These are phyloP conservation scores for Blastobotrys aristatus DNA, from an alignment of 1,139 yeast species.

Conservation along the genomic window DNA sequence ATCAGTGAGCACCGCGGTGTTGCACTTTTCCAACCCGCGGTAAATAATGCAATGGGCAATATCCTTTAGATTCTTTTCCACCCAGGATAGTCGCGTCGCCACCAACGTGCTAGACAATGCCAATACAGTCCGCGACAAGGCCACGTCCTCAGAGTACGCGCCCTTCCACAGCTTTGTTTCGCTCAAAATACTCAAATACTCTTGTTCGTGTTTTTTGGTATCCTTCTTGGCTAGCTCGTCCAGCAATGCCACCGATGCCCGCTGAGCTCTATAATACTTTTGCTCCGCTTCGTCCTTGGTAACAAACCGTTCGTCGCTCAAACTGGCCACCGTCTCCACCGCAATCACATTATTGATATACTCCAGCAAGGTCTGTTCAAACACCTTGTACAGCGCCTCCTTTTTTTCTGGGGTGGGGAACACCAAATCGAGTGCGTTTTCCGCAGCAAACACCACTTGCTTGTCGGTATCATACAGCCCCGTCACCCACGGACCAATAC, in stretches of 20 bases:
- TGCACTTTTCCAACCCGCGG: slow-evolving; percentile 29
- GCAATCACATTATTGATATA: slow-evolving; percentile 50
- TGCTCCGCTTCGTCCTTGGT: slow-evolving; percentile 60
- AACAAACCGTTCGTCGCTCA: slow-evolving; percentile 73
- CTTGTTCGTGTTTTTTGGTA: slow-evolving; percentile 15
- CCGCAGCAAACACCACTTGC: slow-evolving; percentile 51
- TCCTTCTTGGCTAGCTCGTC: slow-evolving; percentile 38
- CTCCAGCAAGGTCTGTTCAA: slow-evolving; percentile 51
- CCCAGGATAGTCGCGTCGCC: slow-evolving; percentile 16
- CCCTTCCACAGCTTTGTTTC: slow-evolving; percentile 30
- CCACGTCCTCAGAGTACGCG: slow-evolving; percentile 23
- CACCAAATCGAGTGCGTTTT: slow-evolving; percentile 43
- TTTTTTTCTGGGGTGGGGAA: slow-evolving; percentile 60
- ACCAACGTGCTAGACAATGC: slow-evolving; percentile 20
- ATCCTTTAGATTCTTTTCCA: slow-evolving; percentile 22
- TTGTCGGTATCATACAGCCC: slow-evolving; percentile 69
- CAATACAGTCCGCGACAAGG: slow-evolving; percentile 24
- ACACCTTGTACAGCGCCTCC: slow-evolving; percentile 55
- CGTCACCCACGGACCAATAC: slow-evolving; percentile 66
- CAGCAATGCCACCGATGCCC: slow-evolving; percentile 49
- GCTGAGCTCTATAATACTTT: slow-evolving; percentile 60
- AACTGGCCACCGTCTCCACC: slow-evolving; percentile 53
- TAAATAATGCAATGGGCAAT: slow-evolving; percentile 28
- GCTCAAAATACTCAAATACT: slow-evolving; percentile 20
- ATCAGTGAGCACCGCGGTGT: slow-evolving; percentile 27